Conservation (phyloP, 441 rosid species). For the Metrosideros polymorpha region DNA sequence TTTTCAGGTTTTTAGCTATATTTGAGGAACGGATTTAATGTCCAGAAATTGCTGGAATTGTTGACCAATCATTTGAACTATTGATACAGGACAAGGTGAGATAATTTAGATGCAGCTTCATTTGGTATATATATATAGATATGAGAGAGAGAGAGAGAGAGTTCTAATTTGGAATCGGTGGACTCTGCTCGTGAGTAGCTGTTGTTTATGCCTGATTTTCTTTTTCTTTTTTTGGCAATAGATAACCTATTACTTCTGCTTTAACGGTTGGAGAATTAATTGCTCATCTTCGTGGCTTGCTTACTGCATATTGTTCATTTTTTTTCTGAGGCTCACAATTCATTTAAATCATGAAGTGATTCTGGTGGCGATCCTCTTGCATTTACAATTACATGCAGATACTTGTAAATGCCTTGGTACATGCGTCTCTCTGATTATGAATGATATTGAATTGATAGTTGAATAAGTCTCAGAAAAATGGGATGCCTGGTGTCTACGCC, state of each 20-base stretch:
- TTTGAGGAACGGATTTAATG: neutral
- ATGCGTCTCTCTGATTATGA: neutral
- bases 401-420: neutral
- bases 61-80: slow-evolving; percentile 24
- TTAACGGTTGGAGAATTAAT: slow-evolving; percentile 48
- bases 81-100: slow-evolving; percentile 34
- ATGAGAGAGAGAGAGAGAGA: neutral
- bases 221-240: slow-evolving; percentile 32
- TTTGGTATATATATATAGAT: neutral
- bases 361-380: neutral
- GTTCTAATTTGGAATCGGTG: slow-evolving; percentile 7
- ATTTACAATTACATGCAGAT: neutral
- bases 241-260: slow-evolving; percentile 34
- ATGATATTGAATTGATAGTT: slow-evolving; percentile 21
- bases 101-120: slow-evolving; percentile 9
- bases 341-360: neutral
- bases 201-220: neutral
- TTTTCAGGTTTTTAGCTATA: neutral
- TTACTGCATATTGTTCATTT: slow-evolving; percentile 7
- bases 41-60: slow-evolving; percentile 36
- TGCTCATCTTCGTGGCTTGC: slow-evolving; percentile 17
- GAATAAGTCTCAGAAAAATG: slow-evolving; percentile 37
- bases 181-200: neutral
- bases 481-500: slow-evolving; percentile 87
- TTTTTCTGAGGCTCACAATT: neutral